Percentiles rank a stretch among this genome's conserved stretches.
Conservation (phyloP, 192 early-diverging fungal genomes). For the Phycomyces blakesleeanus region DNA sequence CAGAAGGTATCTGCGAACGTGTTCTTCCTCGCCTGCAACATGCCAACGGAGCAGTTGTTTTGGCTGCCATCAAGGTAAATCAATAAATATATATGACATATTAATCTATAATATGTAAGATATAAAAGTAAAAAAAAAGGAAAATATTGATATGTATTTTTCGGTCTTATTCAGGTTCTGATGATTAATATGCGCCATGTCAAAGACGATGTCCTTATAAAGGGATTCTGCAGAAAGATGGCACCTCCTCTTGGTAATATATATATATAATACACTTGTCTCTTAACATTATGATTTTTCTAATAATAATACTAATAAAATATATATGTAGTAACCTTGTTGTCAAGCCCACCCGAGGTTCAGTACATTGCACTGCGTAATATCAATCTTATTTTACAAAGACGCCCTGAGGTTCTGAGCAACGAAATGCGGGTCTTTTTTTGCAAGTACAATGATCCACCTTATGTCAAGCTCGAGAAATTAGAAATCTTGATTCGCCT, state of each 20-base stretch:
- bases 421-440: conserved; percentile 97
- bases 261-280: too few species aligned
- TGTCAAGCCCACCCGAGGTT: conserved; percentile 87
- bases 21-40: conserved; percentile 92
- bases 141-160: background rate
- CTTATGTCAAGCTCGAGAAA: conserved; percentile 96
- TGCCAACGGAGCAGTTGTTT: conserved; percentile 92
- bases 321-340: conserved; percentile 78
- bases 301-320: too few species aligned
- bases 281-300: too few species aligned
- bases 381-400: conserved; percentile 93
- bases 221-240: conserved; percentile 82
- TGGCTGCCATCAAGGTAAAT: conserved; percentile 78
- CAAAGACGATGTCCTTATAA: conserved; percentile 64
- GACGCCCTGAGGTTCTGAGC: conserved; percentile 76
- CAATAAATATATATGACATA: too few species aligned
- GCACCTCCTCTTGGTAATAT: conserved; percentile 84
- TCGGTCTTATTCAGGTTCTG: conserved; percentile 45
- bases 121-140: background rate
- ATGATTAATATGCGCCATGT: conserved; percentile 74
- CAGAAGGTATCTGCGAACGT: conserved; percentile 84
- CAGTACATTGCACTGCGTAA: conserved; percentile 97
- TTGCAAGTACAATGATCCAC: conserved; percentile 97
- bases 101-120: background rate
- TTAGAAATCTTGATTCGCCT: conserved; percentile 91